Conservation (phyloP, 768 basidiomycete genomes). For the Pulveroboletus sp. region DNA sequence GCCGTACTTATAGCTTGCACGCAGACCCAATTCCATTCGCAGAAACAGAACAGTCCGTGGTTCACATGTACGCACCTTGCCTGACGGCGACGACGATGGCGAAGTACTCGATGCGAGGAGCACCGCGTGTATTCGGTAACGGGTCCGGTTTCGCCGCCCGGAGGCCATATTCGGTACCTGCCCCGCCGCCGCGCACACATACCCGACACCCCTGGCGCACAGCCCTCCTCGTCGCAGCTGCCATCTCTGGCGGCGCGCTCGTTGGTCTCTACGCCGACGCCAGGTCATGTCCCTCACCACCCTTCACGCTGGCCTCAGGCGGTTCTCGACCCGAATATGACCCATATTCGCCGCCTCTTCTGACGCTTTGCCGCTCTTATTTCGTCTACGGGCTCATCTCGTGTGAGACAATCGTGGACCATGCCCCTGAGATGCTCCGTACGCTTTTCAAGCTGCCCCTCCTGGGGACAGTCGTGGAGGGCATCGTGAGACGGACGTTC, state of each 20-base stretch:
- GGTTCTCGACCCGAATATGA: background rate
- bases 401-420: conserved; percentile 69
- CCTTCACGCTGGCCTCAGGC: conserved; percentile 10
- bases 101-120: conserved; percentile 10
- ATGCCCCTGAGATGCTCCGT: conserved; percentile 62
- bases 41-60: background rate
- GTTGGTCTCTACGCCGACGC: conserved; percentile 24
- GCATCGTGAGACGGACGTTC: conserved; percentile 73
- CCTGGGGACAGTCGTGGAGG: conserved; percentile 59
- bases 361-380: conserved; percentile 62
- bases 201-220: conserved; percentile 7
- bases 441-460: conserved; percentile 46
- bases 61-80: background rate
- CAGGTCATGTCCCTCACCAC: conserved; percentile 21
- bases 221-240: conserved; percentile 13
- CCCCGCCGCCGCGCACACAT: background rate
- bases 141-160: background rate
- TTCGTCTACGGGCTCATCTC: conserved; percentile 80
- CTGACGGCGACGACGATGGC: background rate
- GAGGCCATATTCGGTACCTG: conserved; percentile 7
- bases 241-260: conserved; percentile 15
- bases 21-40: background rate
- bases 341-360: conserved; percentile 22
- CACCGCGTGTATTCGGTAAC: background rate
- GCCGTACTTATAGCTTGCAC: background rate